Evolutionary conservation across 2,329 filamentous ascomycete species (phyloP), one percentile per base, ranked within the genome.

Genomic region (Coniella vitis): DNA sequence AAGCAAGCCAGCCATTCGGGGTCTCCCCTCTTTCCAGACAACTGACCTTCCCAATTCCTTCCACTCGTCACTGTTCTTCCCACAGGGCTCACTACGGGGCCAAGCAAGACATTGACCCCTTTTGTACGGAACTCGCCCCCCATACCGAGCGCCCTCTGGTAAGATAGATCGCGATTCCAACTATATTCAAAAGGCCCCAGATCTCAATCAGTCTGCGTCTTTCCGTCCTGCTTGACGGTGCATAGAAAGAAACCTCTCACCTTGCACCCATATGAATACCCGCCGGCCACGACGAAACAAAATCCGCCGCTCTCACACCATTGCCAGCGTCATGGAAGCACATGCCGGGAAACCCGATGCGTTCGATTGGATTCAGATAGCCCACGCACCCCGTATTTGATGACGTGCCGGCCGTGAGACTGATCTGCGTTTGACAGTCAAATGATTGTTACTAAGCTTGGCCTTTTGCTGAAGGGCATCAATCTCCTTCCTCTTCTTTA

Each of bases 21-120:
- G n/a, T n/a, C 21, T 41, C 17, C 12, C 14, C 7, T 41, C 4
- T 17, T 10, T 29, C 19, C 4, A 39, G 21, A n/a, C 7, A 25
- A 22, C 32, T 53, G 35, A 57, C 65, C 70, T 54, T 74, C 71
- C 70, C 81, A 86, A 53, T 83, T 84, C 45, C 84, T 69, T 0
- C 84, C 84, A 41, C 78, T 76, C 19, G 71, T 68, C 1, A 79
- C 76, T 41, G 82, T 70, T 2, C 81, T 71, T 9, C 83, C 83
- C 0, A 83, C 60, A 0, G 83, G 81, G 0, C 82, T 81, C 50
- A 87, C 81, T 0, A 87, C 87, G 2, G 89, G 89, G 0, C 87
- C 89, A 9, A 94, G 74, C 49, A 85, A 76, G 13, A 93, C 75
- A 61, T 94, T 86, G 29, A 89, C 80, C 42, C 89, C 89, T 64